phyloP scores from a whole-genome alignment of 2,329 filamentous ascomycete genomes.

The Teratosphaeria gauchensis region DNA sequence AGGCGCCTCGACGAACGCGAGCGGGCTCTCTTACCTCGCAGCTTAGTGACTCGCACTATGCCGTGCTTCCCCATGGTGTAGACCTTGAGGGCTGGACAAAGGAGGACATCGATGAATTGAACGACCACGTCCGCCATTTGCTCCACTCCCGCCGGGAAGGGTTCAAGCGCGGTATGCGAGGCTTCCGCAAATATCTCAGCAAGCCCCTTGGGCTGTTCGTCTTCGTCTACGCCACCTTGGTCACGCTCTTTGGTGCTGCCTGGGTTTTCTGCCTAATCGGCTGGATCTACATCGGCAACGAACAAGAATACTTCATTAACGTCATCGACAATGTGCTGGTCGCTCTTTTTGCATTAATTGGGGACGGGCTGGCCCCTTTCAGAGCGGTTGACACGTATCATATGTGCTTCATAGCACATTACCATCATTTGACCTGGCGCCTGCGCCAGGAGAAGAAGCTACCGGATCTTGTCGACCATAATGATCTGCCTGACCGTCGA shows the following conservation, averaged over 20 bases:
- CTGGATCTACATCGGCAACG: conserved; percentile 74
- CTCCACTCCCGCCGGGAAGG: conserved; percentile 70
- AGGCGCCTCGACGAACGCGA: conserved; percentile 1
- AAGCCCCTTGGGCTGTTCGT: conserved; percentile 71
- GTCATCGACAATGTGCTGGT: conserved; percentile 50
- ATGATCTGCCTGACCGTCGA: conserved; percentile 50
- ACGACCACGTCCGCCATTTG: conserved; percentile 82
- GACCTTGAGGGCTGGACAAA: conserved; percentile 64
- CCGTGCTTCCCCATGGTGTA: conserved; percentile 66
- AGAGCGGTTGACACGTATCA: conserved; percentile 76
- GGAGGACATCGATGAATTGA: conserved; percentile 64
- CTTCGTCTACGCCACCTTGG: conserved; percentile 71
- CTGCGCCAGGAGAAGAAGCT: conserved; percentile 50
- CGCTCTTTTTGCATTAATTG: conserved; percentile 53
- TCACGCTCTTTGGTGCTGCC: conserved; percentile 74
- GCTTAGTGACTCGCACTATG: conserved; percentile 62
- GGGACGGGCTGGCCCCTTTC: conserved; percentile 58
- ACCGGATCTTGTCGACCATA: conserved; percentile 56
- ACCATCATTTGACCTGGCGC: conserved; percentile 57
- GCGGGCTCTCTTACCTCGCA: conserved; percentile 54
- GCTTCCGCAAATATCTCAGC: conserved; percentile 69
- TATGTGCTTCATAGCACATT: conserved; percentile 72
- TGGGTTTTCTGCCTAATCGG: conserved; percentile 87
- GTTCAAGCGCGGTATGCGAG: conserved; percentile 69
- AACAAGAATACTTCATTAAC: conserved; percentile 53